Evolutionary conservation across 2,329 filamentous ascomycete genomes (phyloP).

Genomic region (Cladophialophora chaetospira): DNA sequence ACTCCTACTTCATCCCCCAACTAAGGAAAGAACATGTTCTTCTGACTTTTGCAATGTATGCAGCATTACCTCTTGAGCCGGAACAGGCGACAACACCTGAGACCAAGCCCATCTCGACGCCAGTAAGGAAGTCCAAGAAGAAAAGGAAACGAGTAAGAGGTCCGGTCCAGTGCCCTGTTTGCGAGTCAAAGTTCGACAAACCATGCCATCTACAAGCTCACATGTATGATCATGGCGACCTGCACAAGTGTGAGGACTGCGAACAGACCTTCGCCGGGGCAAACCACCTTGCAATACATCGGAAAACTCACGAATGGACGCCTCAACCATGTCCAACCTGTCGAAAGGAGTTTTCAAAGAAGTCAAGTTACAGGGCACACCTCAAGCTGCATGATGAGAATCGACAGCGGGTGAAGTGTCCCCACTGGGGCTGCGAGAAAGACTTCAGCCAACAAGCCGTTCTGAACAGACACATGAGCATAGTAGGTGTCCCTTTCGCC

Average conservation of each 20-base stretch:
- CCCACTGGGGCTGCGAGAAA: conserved; percentile 11
- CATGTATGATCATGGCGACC: conserved; percentile 11
- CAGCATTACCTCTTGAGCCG: too few species aligned
- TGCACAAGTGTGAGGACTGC: conserved; percentile 12
- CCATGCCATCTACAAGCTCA: not conserved
- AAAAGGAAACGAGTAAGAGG: not conserved
- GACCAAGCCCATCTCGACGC: too few species aligned
- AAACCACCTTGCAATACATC: conserved; percentile 13
- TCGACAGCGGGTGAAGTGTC: conserved; percentile 13
- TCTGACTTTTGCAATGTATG: too few species aligned
- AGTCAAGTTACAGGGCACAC: conserved; percentile 1
- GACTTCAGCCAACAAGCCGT: conserved; percentile 4
- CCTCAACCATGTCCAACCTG: conserved; percentile 7
- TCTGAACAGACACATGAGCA: conserved; percentile 18
- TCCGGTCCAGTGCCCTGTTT: not conserved
- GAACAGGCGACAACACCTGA: too few species aligned
- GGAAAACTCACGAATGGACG: conserved; percentile 10
- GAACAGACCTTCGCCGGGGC: conserved; percentile 6
- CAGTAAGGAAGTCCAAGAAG: not conserved
- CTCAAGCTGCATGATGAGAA: conserved; percentile 5
- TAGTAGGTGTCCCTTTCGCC: conserved; percentile 2
- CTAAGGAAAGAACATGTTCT: too few species aligned
- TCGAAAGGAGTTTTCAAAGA: conserved; percentile 13
- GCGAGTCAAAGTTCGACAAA: not conserved
- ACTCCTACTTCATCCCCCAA: too few species aligned